Evolutionary conservation across 371 early-diverging fungal genomes (phyloP), one percentile per base, ranked within the genome.

Genomic region (Apophysomyces sp.): DNA sequence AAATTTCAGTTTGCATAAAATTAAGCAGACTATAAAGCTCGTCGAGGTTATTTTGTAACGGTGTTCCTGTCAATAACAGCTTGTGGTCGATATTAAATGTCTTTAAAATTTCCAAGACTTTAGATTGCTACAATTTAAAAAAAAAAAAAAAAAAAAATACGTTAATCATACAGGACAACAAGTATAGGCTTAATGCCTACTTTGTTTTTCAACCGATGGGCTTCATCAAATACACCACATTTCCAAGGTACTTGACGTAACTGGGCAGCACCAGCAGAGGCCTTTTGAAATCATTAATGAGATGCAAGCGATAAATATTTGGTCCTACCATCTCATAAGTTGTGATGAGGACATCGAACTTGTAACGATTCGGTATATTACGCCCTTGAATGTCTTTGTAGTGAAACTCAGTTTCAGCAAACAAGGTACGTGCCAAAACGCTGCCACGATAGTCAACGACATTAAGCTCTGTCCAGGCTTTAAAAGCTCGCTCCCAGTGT

Each of bases 181-280:
- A n/a, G n/a, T n/a, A 21, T 36, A 3, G n/a, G 37, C 40, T 49
- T 39, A 29, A n/a, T 4, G 15, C 34, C 21, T 60, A 72, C 73
- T 58, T 84, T 87, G 75, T 96, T 96, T 74, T 99, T 99, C 44
- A 99, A 78, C 44, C 95, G 82, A 76, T 99, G 99, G 1, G 97
- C 99, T 76, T 98, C 99, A 75, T 99, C 99, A 58, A 99, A 88
- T 13, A 98, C 92, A 37, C 86, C 89, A 15, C 87, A 89, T 55
- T 88, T 77, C 94, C 95, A 98, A 2, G 84, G 77, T 58, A 98
- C 84, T 31, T 91, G 85, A 39, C 85, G 80, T 28, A 98, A 74
- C 57, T 92, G 89, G 2, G 90, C 71, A 5, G 85, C 77, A 26
- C 89, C 87, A 15, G 87, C 83, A 16, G 82, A 80, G 29, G 83